phyloP scores from a whole-genome alignment of 164 flowering plant species.

The Platanus orientalis region DNA sequence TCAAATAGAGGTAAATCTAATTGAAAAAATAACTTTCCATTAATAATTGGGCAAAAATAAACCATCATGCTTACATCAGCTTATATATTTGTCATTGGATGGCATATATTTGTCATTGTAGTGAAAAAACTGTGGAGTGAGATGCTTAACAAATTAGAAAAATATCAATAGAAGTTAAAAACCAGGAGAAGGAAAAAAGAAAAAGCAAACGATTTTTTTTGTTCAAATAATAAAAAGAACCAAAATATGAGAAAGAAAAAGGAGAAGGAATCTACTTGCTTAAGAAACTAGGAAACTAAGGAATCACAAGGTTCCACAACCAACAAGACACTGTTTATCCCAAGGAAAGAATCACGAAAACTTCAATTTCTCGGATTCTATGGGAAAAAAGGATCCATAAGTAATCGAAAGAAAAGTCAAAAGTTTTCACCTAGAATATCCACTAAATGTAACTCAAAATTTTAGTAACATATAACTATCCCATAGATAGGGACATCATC shows the following conservation, averaged over 20 bases:
- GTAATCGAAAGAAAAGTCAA: too few species aligned
- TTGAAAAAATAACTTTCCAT: too few species aligned
- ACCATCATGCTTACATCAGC: too few species aligned
- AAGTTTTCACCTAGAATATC: too few species aligned
- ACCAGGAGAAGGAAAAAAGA: background rate
- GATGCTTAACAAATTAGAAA: background rate
- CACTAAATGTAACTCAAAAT: too few species aligned
- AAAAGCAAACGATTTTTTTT: background rate
- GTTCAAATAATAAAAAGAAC: too few species aligned
- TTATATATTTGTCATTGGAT: too few species aligned
- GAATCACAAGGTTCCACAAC: background rate
- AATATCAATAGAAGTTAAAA: background rate
- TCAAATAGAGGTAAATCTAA: too few species aligned
- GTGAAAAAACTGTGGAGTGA: background rate
- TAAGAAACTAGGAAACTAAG: background rate
- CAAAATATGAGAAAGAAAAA: background rate
- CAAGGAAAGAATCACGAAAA: background rate
- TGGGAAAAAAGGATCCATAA: background rate
- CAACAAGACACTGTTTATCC: background rate
- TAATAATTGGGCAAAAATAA: too few species aligned
- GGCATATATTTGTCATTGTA: too few species aligned
- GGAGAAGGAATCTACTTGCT: background rate
- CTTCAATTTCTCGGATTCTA: background rate
- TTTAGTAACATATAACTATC: too few species aligned
- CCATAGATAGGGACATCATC: too few species aligned